Evolutionary conservation across 306 rosid species (phyloP), one percentile per base, ranked within the genome.

Genomic region (Dryas octopetala): DNA sequence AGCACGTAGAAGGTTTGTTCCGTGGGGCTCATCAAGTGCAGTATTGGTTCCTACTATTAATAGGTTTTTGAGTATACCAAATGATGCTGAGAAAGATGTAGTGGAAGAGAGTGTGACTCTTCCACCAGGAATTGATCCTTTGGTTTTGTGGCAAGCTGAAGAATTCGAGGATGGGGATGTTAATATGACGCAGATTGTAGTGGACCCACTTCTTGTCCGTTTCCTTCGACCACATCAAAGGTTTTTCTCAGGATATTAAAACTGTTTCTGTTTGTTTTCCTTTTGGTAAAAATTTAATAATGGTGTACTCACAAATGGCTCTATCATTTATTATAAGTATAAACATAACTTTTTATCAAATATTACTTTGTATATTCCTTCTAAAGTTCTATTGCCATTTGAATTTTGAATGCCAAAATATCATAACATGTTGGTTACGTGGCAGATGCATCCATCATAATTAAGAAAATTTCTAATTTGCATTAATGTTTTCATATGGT

Each of bases 221-320:
- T 94, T 83, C 77, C 97, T 94, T 66, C 91, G 97, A 53, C 91
- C 95, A 6, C 98, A 94, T 82, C 98, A 94, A 84, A 88, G 98
- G 97, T 92, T 48, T 32, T 75, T 40, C 43, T 76, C 45, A 12
- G n/a, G 64, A 28, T 75, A 59, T 74, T 44, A 10, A 16, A 28
- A 64, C 11, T 54, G 45, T 12, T n/a, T 10, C 60, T 7, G n/a
- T 38, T 51, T 51, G 5, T n/a, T n/a, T 76, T 26, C n/a, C 1
- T 28, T 66, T 54, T 76, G 7, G 41, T 23, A 26, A 58, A 58
- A 44, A 63, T 19, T 38, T 44, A 5, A 17, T 32, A 38, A 62
- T 19, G 15, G 10, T 23, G 4, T 28, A 4, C 45, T n/a, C 50
- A 40, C 16, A 38, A 12, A 38, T 9, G 16, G 23, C 74, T 50